A percentile compares a stretch with the other conserved stretches of the same genome.
Conservation (phyloP, 768 basidiomycete genomes). For the Lentinula guzmanii region DNA sequence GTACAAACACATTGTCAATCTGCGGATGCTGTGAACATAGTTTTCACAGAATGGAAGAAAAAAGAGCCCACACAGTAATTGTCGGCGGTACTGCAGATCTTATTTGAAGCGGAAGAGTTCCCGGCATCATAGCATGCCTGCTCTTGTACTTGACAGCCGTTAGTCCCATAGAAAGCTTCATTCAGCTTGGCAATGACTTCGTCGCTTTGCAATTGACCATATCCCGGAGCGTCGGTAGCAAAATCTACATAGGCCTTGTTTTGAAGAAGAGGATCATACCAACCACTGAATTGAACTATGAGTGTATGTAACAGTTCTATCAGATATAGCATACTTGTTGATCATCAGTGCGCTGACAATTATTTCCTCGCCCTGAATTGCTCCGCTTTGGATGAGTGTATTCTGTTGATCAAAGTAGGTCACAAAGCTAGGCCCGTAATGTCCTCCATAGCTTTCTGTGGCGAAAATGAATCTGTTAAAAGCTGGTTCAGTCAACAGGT, state of each 20-base stretch:
- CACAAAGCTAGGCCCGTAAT: constrained; percentile 61
- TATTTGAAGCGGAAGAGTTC: constrained; percentile 34
- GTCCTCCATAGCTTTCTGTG: constrained; percentile 65
- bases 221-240: constrained; percentile 57
- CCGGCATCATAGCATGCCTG: constrained; percentile 50
- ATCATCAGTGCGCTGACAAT: constrained; percentile 58
- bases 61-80: constrained; percentile 46
- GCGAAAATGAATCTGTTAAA: constrained; percentile 49
- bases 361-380: constrained; percentile 42
- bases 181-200: constrained; percentile 41
- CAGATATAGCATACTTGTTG: constrained; percentile 34
- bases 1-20: constrained; percentile 40
- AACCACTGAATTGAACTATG: constrained; percentile 38
- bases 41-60: background rate
- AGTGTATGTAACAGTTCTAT: background rate
- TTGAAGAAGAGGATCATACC: constrained; percentile 62
- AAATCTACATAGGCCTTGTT: constrained; percentile 56
- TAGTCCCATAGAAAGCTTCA: constrained; percentile 35
- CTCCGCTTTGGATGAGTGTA: constrained; percentile 35
- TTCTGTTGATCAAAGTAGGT: constrained; percentile 64
- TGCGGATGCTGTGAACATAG: constrained; percentile 12
- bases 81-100: constrained; percentile 45
- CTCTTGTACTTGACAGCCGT: constrained; percentile 52
- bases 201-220: constrained; percentile 53
- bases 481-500: background rate